These are phyloP conservation scores for Plasmopara viticola DNA, from an alignment of 352 stramenopile genomes.

Conservation along the genomic window DNA sequence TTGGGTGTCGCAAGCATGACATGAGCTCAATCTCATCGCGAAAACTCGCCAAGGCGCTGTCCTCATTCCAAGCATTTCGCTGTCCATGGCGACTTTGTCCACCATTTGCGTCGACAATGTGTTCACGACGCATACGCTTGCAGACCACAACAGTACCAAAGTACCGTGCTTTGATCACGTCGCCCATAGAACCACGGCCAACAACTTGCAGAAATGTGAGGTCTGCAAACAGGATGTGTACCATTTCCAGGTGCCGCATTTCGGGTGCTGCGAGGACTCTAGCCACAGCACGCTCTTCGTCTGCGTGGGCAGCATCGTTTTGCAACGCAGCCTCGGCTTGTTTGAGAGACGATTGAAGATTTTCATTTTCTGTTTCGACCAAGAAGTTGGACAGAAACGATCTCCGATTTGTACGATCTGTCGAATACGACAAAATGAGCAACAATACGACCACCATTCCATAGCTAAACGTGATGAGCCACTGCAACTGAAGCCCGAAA, in stretches of 20 bases:
- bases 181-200: slow-evolving; percentile 70
- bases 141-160: slow-evolving; percentile 84
- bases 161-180: slow-evolving; percentile 87
- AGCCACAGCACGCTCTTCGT: slow-evolving; percentile 68
- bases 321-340: slow-evolving; percentile 76
- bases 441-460: slow-evolving; percentile 61
- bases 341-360: slow-evolving; percentile 68
- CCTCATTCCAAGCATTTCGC: slow-evolving; percentile 15
- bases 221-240: slow-evolving; percentile 80
- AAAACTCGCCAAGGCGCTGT: slow-evolving; percentile 60
- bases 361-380: slow-evolving; percentile 83
- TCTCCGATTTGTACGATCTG: slow-evolving; percentile 69
- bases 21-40: slow-evolving; percentile 85
- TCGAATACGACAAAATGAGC: slow-evolving; percentile 72
- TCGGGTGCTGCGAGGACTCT: slow-evolving; percentile 60
- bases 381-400: slow-evolving; percentile 80
- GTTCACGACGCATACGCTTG: slow-evolving; percentile 82
- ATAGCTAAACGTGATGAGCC: slow-evolving; percentile 58
- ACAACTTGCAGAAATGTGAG: slow-evolving; percentile 79
- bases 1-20: slow-evolving; percentile 78
- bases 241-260: slow-evolving; percentile 69
- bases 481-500: slow-evolving; percentile 56
- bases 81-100: slow-evolving; percentile 14
- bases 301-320: slow-evolving; percentile 66
- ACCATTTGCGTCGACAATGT: slow-evolving; percentile 47